Conservation (phyloP, 176 grass and related monocot genomes). For the Lolium rigidum region DNA sequence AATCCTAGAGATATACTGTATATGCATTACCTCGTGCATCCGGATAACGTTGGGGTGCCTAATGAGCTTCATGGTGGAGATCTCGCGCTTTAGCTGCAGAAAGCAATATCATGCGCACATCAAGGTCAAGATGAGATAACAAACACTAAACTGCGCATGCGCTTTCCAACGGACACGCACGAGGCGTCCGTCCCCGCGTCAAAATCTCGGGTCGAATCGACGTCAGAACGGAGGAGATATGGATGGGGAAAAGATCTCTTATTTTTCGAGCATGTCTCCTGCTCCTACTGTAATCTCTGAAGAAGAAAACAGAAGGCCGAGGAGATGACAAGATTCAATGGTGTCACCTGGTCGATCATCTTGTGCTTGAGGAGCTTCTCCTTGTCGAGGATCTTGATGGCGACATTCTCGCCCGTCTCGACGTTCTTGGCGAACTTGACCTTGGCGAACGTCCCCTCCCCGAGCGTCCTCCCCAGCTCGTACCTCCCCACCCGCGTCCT, state of each 20-base stretch:
- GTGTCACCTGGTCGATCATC: slow-evolving; percentile 86
- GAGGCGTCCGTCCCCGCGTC: slow-evolving; percentile 20
- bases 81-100: slow-evolving; percentile 94
- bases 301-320: neutral
- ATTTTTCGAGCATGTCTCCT: too few relatives aligned
- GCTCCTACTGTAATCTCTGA: neutral
- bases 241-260: too few relatives aligned
- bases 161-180: slow-evolving; percentile 30
- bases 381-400: slow-evolving; percentile 99
- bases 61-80: slow-evolving; percentile 97
- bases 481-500: slow-evolving; percentile 91
- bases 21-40: slow-evolving; percentile 78
- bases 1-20: slow-evolving; percentile 10
- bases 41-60: slow-evolving; percentile 94
- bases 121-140: neutral
- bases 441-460: slow-evolving; percentile 95
- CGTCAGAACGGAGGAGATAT: neutral
- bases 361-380: slow-evolving; percentile 94
- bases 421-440: slow-evolving; percentile 97
- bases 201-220: neutral
- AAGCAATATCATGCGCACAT: neutral
- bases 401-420: slow-evolving; percentile 71
- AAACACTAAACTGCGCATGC: neutral
- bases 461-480: slow-evolving; percentile 92
- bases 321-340: neutral